Evolutionary conservation across 1,284 basidiomycete species (phyloP), one percentile per base, ranked within the genome.

Genomic region (Sporisorium reilianum): DNA sequence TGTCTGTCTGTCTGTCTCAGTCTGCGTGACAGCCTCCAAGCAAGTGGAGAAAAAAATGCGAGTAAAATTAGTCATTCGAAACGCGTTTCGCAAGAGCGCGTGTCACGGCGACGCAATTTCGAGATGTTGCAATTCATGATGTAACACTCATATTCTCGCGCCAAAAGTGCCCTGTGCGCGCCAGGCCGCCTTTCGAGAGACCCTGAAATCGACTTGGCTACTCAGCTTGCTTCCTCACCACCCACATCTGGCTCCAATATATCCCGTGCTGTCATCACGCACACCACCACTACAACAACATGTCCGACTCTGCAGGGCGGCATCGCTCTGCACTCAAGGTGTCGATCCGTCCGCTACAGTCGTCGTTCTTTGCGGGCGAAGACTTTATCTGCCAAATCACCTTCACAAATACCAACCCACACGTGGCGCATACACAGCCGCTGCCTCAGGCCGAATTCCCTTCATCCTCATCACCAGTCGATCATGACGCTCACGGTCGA

Each of bases 301-400:
- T 71, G 68, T 51, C 68, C 46, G 28, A 62, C 7, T 18, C 20
- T 18, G 22, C 28, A 14, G 20, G 18, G 4, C 55, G 38, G 3
- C 65, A 68, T 32, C 54, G 18, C 32, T 78, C 76, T 22, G 55
- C 75, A 22, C 59, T 88, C 49, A 83, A 85, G 61, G 85, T 89
- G 30, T 85, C 85, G 0, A 86, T 89, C 52, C 90, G 85, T 0
- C 95, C 95, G 3, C 88, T 91, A 0, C 91, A 94, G 72, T 92
- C 93, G 0, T 93, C 93, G 0, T 97, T 92, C 86, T 97, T 95
- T 85, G 94, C 95, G 1, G 95, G 95, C 66, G 95, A 97, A 85
- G 87, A 89, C 0, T 93, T 96, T 85, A 88, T 90, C 7, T 93
- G 93, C 18, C 91, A 89, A 5, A 90, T 97, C 80, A 91, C 92